phyloP scores from a whole-genome alignment of 2,329 filamentous ascomycete genomes.

The Byssoonygena ceratinophila region DNA sequence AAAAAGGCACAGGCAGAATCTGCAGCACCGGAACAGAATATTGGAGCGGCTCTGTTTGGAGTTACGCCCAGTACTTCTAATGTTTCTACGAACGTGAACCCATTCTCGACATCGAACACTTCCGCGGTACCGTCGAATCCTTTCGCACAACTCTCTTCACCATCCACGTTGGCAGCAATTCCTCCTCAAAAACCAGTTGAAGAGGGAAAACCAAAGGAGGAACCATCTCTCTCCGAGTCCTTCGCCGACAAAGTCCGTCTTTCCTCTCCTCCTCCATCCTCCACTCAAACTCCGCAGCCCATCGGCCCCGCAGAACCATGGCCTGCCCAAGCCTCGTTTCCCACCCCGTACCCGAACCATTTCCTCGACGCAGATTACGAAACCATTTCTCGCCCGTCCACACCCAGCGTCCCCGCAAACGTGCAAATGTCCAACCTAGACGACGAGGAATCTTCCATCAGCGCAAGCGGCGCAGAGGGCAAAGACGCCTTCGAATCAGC shows the following conservation, averaged over 20 bases:
- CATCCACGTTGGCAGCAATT: constrained; percentile 36
- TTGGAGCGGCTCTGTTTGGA: constrained; percentile 54
- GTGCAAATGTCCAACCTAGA: constrained; percentile 36
- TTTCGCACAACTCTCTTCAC: constrained; percentile 44
- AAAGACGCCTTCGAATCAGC: constrained; percentile 66
- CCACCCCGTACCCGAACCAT: constrained; percentile 61
- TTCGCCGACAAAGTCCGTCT: constrained; percentile 61
- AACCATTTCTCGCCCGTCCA: constrained; percentile 53
- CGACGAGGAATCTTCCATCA: constrained; percentile 25
- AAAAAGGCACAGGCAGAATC: constrained; percentile 13
- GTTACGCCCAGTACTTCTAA: constrained; percentile 30
- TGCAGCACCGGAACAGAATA: constrained; percentile 27
- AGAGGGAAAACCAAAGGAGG: constrained; percentile 26
- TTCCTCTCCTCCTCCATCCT: constrained; percentile 26
- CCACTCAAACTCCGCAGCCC: constrained; percentile 18
- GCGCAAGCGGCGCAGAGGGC: constrained; percentile 33
- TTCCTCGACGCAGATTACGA: constrained; percentile 91
- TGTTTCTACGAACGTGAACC: constrained; percentile 39
- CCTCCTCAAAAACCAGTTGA: constrained; percentile 30
- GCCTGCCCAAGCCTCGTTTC: constrained; percentile 57
- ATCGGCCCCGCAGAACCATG: constrained; percentile 52
- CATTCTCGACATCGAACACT: constrained; percentile 42
- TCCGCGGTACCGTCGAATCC: constrained; percentile 43
- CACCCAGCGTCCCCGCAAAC: constrained; percentile 40
- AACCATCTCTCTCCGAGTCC: constrained; percentile 58